Conservation (phyloP, 306 rosid genomes). For the Acacia crassicarpa region DNA sequence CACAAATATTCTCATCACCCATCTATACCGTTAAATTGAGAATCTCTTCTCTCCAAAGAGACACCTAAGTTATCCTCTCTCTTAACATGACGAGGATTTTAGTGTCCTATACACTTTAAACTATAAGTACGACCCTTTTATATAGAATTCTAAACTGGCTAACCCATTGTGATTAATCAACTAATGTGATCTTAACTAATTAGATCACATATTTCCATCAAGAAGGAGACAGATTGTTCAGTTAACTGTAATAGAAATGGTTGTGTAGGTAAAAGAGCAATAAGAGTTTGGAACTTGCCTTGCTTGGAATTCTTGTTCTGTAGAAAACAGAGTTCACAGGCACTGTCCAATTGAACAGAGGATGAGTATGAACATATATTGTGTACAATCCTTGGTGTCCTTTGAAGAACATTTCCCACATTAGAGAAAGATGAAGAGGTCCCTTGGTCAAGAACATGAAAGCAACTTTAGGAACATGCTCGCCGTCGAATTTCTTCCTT, state of each 20-base stretch:
- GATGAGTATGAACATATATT: slow-evolving; percentile 60
- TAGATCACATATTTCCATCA: too few relatives aligned
- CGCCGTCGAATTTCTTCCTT: slow-evolving; percentile 16
- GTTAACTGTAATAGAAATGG: background rate
- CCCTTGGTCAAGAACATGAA: slow-evolving; percentile 73
- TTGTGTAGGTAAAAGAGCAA: background rate
- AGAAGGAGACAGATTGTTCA: too few relatives aligned
- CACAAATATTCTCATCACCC: too few relatives aligned
- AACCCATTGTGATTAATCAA: too few relatives aligned
- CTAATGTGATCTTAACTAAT: too few relatives aligned
- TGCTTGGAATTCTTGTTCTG: slow-evolving; percentile 55
- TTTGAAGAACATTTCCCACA: slow-evolving; percentile 65
- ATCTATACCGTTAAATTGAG: too few relatives aligned
- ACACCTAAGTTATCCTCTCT: too few relatives aligned
- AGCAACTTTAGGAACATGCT: slow-evolving; percentile 51
- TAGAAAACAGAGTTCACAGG: slow-evolving; percentile 45
- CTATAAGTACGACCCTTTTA: too few relatives aligned
- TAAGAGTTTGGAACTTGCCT: slow-evolving; percentile 30
- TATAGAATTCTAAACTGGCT: too few relatives aligned
- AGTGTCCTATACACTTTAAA: too few relatives aligned
- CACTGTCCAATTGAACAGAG: slow-evolving; percentile 37
- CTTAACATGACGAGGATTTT: too few relatives aligned
- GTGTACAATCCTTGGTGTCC: slow-evolving; percentile 46
- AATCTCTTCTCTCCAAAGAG: too few relatives aligned
- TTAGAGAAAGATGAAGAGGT: slow-evolving; percentile 42